Percentiles rank a stretch among this genome's conserved stretches.
phyloP scores from a whole-genome alignment of 768 basidiomycete species.

The Boletus vinaceobasis region DNA sequence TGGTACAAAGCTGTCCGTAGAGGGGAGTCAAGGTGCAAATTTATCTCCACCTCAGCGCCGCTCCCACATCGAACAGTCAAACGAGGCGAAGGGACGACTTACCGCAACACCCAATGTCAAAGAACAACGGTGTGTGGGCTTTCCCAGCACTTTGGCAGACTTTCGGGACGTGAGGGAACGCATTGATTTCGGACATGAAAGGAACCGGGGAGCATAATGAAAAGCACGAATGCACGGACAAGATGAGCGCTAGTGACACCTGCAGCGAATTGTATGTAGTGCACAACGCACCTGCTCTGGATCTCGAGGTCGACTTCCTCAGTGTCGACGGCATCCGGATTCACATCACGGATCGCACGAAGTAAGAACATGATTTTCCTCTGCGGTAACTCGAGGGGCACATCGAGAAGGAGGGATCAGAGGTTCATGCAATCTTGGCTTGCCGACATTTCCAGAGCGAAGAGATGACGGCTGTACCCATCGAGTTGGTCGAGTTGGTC shows the following conservation, averaged over 20 bases:
- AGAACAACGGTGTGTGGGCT: neutral
- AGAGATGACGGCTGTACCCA: no score
- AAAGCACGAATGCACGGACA: no score
- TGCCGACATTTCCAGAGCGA: neutral
- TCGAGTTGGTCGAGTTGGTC: no score
- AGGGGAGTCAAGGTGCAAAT: slow-evolving; percentile 81
- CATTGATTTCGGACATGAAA: slow-evolving; percentile 1
- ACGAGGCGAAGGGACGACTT: no score
- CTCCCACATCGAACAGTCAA: no score
- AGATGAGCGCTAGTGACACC: neutral
- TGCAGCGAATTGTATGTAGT: neutral
- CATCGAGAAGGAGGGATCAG: neutral
- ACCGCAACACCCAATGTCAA: slow-evolving; percentile 9
- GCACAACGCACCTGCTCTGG: neutral
- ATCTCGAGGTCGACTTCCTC: neutral
- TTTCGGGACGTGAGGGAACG: neutral
- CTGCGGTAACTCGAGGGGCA: neutral
- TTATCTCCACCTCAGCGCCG: no score
- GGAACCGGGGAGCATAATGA: no score
- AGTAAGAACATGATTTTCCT: neutral
- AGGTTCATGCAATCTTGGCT: neutral
- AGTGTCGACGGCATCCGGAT: neutral
- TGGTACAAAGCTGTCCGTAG: slow-evolving; percentile 73
- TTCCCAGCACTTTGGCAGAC: neutral
- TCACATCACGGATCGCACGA: slow-evolving; percentile 1